Conservation (phyloP, 2,329 filamentous ascomycete genomes). For the Hypoxylon rubiginosum region DNA sequence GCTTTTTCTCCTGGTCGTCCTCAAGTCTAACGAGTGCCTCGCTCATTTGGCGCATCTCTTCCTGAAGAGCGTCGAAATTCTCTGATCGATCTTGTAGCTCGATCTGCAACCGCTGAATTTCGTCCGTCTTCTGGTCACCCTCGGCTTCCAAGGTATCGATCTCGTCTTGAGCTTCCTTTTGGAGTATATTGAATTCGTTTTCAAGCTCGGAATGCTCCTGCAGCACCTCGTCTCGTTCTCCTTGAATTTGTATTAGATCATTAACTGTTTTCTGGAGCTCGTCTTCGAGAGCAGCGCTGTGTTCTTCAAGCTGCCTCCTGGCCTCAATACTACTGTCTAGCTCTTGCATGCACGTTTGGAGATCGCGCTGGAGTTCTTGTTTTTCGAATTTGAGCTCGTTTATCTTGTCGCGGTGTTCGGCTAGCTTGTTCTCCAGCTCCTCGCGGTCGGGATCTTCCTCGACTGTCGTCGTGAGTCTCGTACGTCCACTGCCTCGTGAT, state of each 20-base stretch:
- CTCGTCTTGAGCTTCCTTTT: conserved; percentile 74
- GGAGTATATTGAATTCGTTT: conserved; percentile 71
- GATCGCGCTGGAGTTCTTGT: conserved; percentile 86
- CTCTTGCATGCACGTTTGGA: conserved; percentile 84
- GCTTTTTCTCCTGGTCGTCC: conserved; percentile 86
- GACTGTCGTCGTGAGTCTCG: conserved; percentile 70
- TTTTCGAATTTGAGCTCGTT: conserved; percentile 90
- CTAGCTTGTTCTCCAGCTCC: conserved; percentile 85
- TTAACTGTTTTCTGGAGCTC: conserved; percentile 84
- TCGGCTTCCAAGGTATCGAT: conserved; percentile 78
- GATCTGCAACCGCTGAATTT: conserved; percentile 76
- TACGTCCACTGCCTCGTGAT: conserved; percentile 79
- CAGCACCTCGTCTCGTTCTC: conserved; percentile 88
- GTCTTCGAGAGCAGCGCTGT: conserved; percentile 76
- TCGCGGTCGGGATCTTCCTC: conserved; percentile 89
- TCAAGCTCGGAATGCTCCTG: conserved; percentile 73
- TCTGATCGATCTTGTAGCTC: conserved; percentile 84
- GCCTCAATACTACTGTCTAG: conserved; percentile 79
- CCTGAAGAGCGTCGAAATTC: conserved; percentile 90
- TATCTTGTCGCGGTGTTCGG: conserved; percentile 85
- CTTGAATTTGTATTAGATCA: conserved; percentile 82
- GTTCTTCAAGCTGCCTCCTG: conserved; percentile 71
- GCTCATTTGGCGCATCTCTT: conserved; percentile 92
- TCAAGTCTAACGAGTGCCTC: conserved; percentile 89
- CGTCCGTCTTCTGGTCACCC: conserved; percentile 77